Evolutionary conservation across 257 asterid species (phyloP), one percentile per base, ranked within the genome.

Genomic region (Buddleja alternifolia): DNA sequence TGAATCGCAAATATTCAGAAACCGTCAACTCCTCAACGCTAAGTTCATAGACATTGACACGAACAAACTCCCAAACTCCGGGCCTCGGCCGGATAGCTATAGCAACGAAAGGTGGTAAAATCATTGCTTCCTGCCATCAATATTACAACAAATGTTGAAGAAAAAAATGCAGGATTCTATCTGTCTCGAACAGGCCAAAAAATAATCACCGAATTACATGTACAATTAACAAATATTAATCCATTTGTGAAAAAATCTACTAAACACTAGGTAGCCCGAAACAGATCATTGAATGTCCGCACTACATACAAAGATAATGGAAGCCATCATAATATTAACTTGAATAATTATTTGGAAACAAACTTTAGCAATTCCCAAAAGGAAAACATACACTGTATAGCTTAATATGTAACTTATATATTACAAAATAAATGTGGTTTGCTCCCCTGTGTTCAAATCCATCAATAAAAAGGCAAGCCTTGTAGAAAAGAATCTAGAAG

Each of bases 41-140:
- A 53, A 94, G 93, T 59, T 94, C 95, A 64, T 75, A 59, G 8
- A 88, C 99, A 66, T 94, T 91, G 46, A 94, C 92, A n/a, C 98
- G 96, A 34, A 94, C 95, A 52, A 68, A 89, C 64, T 91, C 99
- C 99, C 99, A 94, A 69, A 94, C 99, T 50, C 99, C 99, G 17
- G 99, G 99, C 83, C 99, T 86, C 19, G 99, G 99, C 15, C 99
- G 90, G 67, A 94, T 65, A 54, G 99, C 96, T 48, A 94, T 50
- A 54, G 96, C 97, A 75, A 94, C 99, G 72, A 94, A 94, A 21
- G 99, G 99, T 21, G 99, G 99, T 59, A 91, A 47, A 59, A 94
- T 87, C 54, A 94, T 92, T 14, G 97, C 98, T 85, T 94, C 99
- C 99, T 94, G 85, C 64, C 70, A 77, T 61, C 59, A 75, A 50